Conservation (phyloP, 495 filamentous ascomycete species). For the Podospora anserina region DNA sequence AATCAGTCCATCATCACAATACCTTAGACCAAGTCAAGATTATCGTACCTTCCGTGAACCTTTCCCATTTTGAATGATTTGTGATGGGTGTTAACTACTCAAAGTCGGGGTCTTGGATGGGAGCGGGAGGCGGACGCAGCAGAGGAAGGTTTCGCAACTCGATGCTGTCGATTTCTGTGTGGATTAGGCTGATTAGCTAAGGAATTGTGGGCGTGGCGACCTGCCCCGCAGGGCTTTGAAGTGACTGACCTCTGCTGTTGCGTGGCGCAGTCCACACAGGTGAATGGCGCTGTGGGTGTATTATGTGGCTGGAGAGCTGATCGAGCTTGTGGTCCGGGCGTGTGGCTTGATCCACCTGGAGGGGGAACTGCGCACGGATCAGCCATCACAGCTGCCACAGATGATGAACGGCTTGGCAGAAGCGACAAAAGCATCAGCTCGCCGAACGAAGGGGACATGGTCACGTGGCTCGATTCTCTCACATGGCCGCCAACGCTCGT, state of each 20-base stretch:
- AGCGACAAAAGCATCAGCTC: not conserved
- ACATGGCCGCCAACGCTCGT: not conserved
- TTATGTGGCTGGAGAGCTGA: not conserved
- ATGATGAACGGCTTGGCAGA: not conserved
- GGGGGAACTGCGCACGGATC: not conserved
- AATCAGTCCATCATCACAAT: constrained; percentile 3
- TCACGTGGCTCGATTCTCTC: not conserved
- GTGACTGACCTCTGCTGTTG: constrained; percentile 2
- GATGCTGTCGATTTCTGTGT: constrained; percentile 23
- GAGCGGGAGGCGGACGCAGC: constrained; percentile 13
- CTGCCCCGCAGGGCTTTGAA: not conserved
- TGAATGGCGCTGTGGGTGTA: not conserved
- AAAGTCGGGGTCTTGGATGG: constrained; percentile 13
- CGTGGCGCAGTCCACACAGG: not conserved
- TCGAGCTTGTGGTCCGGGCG: not conserved
- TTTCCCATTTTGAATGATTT: constrained; percentile 39
- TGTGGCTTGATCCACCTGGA: not conserved
- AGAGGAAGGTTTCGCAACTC: constrained; percentile 15
- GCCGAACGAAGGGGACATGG: not conserved
- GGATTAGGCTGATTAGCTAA: constrained; percentile 29
- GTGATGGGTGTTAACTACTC: constrained; percentile 19
- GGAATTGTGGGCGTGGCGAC: constrained; percentile 24
- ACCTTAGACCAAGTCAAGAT: not conserved
- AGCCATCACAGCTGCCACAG: not conserved
- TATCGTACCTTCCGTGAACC: constrained; percentile 38